Evolutionary conservation across 2,329 filamentous ascomycete species (phyloP), one percentile per base, ranked within the genome.

Genomic region (Calonectria honghensis): DNA sequence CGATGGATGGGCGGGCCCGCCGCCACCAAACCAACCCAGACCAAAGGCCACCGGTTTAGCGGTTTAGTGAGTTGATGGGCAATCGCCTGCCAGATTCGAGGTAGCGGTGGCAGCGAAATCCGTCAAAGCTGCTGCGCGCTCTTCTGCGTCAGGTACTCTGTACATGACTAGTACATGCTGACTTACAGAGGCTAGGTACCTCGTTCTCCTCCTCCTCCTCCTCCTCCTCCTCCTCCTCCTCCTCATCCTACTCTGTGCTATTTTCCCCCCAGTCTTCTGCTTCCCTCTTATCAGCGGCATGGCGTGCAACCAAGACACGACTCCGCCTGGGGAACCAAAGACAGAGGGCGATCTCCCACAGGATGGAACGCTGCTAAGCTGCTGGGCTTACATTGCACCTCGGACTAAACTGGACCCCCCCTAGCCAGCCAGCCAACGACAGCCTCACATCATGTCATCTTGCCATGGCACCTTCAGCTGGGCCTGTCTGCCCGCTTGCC

Each of bases 391-490:
- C 54, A 59, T 35, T 59, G 16, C 45, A 48, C 45, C 45, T 48
- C 45, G 45, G 45, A 7, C 45, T 24, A 48, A 11, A 13, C 45
- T 48, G 13, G 45, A 48, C 41, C 3, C 41, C 18, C 41, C 7
- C 41, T n/a, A n/a, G 18, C 45, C 45, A 35, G 32, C 54, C 32
- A 59, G 32, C 54, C 54, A 59, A 59, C 54, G 54, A 59, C 54
- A 59, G 24, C 66, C 45, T 73, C 57, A 52, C 57, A 68, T 73
- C 71, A 73, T 68, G 41, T 72, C 63, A 68, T 65, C 37, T 57
- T 20, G 13, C 24, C 7, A 54, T 54, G 51, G 51, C 27, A 31
- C 51, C 14, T 35, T 59, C 31, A 59, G 54, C 54, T 59, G 54
- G 54, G 54, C 32, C 11, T 48, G 16, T 45, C 18, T 32, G 14